Conservation (phyloP, 148 eudicot species). For the Rhododendron vialii region DNA sequence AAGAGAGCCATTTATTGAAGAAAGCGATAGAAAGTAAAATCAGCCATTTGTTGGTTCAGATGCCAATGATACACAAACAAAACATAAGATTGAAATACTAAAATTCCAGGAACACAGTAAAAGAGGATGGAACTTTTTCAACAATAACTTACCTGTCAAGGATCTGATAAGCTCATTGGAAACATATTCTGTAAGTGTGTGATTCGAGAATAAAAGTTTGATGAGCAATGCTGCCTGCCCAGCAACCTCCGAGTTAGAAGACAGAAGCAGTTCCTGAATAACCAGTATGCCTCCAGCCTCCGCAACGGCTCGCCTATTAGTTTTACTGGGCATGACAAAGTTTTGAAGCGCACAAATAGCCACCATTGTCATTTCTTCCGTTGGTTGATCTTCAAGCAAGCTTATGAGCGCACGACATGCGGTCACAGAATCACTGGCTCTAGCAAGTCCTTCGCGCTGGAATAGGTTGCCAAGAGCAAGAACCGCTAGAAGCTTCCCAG, state of each 20-base stretch:
- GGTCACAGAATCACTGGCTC: constrained; percentile 58
- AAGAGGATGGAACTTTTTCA: constrained; percentile 8
- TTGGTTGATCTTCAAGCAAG: constrained; percentile 66
- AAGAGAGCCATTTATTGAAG: background rate
- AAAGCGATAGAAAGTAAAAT: background rate
- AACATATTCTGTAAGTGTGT: constrained; percentile 75
- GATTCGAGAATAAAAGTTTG: constrained; percentile 65
- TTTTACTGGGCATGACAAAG: constrained; percentile 67
- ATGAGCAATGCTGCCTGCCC: constrained; percentile 66
- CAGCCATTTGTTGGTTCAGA: background rate
- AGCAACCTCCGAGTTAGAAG: constrained; percentile 50
- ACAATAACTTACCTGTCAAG: constrained; percentile 51
- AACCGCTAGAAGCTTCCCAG: constrained; percentile 69
- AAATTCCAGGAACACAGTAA: background rate
- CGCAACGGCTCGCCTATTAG: constrained; percentile 78
- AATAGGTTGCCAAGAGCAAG: constrained; percentile 83
- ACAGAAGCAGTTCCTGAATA: constrained; percentile 57
- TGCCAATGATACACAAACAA: background rate
- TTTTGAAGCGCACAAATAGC: constrained; percentile 83
- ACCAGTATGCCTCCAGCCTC: constrained; percentile 85
- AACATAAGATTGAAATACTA: no score
- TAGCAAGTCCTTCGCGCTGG: constrained; percentile 75
- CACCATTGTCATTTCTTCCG: constrained; percentile 74
- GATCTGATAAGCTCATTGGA: constrained; percentile 77
- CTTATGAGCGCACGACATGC: constrained; percentile 75